Evolutionary conservation across 2,329 filamentous ascomycete genomes (phyloP).

Genomic region (Microsporum canis): DNA sequence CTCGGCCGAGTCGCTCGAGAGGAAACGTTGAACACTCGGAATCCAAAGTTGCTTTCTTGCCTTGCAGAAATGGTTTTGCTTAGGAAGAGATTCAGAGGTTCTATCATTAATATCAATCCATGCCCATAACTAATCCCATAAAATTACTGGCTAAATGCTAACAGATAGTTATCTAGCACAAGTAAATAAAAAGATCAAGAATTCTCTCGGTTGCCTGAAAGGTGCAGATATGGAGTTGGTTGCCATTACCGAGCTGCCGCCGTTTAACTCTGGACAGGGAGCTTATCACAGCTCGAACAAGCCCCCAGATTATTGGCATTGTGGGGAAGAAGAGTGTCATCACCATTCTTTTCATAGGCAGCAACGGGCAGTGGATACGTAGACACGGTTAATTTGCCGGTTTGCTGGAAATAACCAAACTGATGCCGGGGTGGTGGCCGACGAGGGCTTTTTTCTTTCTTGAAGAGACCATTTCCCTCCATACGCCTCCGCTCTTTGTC

Average conservation of each 20-base stretch:
- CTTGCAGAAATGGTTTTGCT: background rate
- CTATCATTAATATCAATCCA: background rate
- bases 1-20: background rate
- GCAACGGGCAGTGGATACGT: constrained; percentile 4
- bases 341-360: background rate
- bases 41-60: background rate
- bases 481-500: background rate
- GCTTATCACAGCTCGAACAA: background rate
- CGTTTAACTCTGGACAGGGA: background rate
- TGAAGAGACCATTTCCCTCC: background rate
- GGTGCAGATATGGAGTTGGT: background rate
- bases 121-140: too few relatives aligned
- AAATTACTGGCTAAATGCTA: background rate
- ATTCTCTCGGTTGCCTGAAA: background rate
- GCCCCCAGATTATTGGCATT: background rate
- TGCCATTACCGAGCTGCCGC: background rate
- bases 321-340: background rate
- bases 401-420: background rate
- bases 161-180: background rate
- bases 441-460: background rate
- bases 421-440: background rate
- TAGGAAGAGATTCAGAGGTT: background rate
- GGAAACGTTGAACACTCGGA: background rate
- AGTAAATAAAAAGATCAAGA: too few relatives aligned
- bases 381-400: background rate